Percentiles rank a stretch among this genome's conserved stretches.
Evolutionary conservation across 495 filamentous ascomycete genomes (phyloP).

Genomic region (Podospora comata): DNA sequence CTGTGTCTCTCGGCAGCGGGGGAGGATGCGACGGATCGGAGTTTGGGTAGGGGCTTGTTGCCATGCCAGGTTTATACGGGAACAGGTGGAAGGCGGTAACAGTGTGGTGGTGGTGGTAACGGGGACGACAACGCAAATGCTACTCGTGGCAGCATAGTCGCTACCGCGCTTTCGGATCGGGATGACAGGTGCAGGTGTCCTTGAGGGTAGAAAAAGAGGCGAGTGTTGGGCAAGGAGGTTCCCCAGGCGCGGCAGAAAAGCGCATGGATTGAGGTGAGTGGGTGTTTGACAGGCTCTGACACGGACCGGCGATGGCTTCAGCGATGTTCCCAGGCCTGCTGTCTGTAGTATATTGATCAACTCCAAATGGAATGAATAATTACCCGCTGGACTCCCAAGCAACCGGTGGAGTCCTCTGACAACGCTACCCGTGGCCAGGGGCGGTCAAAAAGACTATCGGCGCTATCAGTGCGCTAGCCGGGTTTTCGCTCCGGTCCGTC

Average conservation of each 20-base stretch:
- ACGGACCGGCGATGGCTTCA: neutral
- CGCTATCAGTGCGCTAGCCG: slow-evolving; percentile 9
- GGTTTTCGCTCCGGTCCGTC: slow-evolving; percentile 11
- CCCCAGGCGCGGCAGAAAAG: neutral
- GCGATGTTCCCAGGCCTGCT: neutral
- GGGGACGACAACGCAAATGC: slow-evolving; percentile 21
- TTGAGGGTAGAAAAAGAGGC: neutral
- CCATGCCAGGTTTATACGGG: slow-evolving; percentile 23
- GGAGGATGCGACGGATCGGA: neutral
- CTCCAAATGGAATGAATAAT: neutral
- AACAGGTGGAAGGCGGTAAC: slow-evolving; percentile 16
- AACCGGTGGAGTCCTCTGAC: slow-evolving; percentile 4
- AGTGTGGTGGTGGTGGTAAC: slow-evolving; percentile 10
- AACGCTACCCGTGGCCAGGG: neutral
- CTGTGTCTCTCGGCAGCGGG: neutral
- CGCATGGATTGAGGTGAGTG: neutral
- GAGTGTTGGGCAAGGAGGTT: neutral
- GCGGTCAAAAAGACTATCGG: slow-evolving; percentile 4
- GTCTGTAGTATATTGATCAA: neutral
- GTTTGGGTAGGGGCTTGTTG: slow-evolving; percentile 13
- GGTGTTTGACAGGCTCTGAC: neutral
- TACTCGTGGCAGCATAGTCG: slow-evolving; percentile 7
- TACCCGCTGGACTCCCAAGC: neutral
- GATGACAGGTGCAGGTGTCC: slow-evolving; percentile 4
- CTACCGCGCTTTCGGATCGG: neutral